Evolutionary conservation across 148 eudicot genomes (phyloP).

Genomic region (Amaranthus palmeri): DNA sequence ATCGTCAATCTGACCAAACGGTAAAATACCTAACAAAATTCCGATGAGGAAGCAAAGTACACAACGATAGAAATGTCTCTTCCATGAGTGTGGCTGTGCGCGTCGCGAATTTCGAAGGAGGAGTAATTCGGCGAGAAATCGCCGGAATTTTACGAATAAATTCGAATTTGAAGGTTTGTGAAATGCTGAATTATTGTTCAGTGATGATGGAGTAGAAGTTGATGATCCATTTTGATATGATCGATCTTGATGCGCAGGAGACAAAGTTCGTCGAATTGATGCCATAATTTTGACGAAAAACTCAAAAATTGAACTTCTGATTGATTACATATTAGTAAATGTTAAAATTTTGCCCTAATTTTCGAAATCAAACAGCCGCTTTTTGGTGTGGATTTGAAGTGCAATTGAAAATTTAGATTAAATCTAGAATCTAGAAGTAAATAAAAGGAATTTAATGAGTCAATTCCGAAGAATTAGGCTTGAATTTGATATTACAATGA

Average conservation of each 20-base stretch:
- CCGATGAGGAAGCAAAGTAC: constrained; percentile 55
- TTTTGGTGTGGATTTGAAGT: not conserved
- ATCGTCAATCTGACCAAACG: constrained; percentile 48
- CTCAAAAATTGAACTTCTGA: not conserved
- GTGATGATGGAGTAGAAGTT: constrained; percentile 34
- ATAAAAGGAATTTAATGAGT: not conserved
- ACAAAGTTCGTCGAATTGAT: constrained; percentile 72
- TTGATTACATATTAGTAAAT: constrained; percentile 1
- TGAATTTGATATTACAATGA: not conserved
- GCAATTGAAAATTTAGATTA: not conserved
- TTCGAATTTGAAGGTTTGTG: constrained; percentile 40
- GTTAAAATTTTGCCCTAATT: constrained; percentile 12
- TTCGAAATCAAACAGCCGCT: not conserved
- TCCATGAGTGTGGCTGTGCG: constrained; percentile 34
- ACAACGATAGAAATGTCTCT: constrained; percentile 50
- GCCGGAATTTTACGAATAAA: constrained; percentile 24
- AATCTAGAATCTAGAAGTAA: not conserved
- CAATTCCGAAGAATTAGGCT: not conserved
- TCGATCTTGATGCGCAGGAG: constrained; percentile 54
- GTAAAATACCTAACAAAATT: constrained; percentile 63
- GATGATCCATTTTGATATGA: constrained; percentile 50
- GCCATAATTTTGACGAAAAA: constrained; percentile 43
- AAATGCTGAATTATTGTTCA: constrained; percentile 34
- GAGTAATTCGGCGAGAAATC: constrained; percentile 31
- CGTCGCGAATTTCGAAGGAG: constrained; percentile 21